Evolutionary conservation across 2,329 filamentous ascomycete species (phyloP), one percentile per base, ranked within the genome.

Genomic region (Fusarium falciforme): DNA sequence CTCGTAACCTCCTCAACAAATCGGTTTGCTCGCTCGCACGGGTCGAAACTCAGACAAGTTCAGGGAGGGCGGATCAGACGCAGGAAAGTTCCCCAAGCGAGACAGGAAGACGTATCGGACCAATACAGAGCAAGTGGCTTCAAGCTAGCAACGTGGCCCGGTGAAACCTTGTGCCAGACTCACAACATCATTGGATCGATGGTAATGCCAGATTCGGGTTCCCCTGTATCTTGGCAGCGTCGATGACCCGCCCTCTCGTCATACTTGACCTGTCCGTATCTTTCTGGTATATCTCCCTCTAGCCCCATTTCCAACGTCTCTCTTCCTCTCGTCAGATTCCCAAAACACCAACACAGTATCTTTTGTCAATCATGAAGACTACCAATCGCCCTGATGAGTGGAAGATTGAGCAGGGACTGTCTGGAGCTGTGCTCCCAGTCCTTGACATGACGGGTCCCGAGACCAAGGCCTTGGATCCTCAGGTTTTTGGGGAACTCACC

Each of bases 321-420:
- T 33, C 5, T 4, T 47, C 40, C 44, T 22, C 49, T 29, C 12
- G 16, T 1, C 20, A n/a, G 12, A 29, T 12, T 20, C 8, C 25
- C 40, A 25, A 22, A 1, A 31, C 27, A 29, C 6, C 17, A 9
- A 16, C 5, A 20, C 2, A 61, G 22, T 12, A 31, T 6, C 12
- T 5, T 20, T 6, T 63, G 4, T 9, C 5, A 35, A 64, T 4
- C 57, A 73, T 72, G 66, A 69, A 76, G 52, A 77, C 74, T 2
- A 60, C 67, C 16, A 79, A 79, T 54, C 76, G 77, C 4, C 81
- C 84, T 2, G 85, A 88, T 81, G 87, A 88, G 78, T 89, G 87
- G 86, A 87, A 84, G 77, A 84, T 88, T 58, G 87, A 89, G 67
- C 87, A 89, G 75, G 87, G 87, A 8, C 73, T 88, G 33, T 80